phyloP scores from a whole-genome alignment of 257 asterid genomes.

The Avicennia marina region DNA sequence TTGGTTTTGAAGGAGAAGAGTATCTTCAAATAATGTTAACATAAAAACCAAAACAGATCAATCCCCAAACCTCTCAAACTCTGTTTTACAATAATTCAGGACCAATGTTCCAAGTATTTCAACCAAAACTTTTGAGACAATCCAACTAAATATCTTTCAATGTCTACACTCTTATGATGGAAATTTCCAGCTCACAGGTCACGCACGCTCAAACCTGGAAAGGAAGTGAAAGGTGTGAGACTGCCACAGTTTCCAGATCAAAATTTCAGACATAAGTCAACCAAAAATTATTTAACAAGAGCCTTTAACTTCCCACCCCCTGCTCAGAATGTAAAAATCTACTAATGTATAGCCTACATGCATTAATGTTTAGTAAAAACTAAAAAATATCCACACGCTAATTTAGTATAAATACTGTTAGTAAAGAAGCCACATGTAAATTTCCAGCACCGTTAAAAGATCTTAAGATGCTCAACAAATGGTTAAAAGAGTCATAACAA shows the following conservation, averaged over 20 bases:
- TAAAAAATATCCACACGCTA: too few species aligned
- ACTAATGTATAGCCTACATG: background rate
- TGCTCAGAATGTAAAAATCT: background rate
- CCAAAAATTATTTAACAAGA: background rate
- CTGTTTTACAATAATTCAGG: too few species aligned
- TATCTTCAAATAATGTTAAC: too few species aligned
- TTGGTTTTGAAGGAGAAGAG: too few species aligned
- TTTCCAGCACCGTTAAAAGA: background rate
- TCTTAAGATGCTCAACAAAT: background rate
- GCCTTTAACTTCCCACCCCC: background rate
- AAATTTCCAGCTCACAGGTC: constrained; percentile 24
- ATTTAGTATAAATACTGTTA: too few species aligned
- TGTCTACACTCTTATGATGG: background rate
- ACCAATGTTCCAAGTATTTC: too few species aligned
- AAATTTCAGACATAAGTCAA: background rate
- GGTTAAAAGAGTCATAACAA: too few species aligned
- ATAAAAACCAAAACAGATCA: too few species aligned
- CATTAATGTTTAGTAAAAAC: too few species aligned
- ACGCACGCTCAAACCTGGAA: too few species aligned
- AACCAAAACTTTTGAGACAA: background rate
- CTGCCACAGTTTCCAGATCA: background rate
- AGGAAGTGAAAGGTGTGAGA: background rate
- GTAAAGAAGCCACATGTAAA: background rate
- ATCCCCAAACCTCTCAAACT: too few species aligned
- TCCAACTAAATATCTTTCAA: background rate